Percentiles rank a stretch among this genome's conserved stretches.
phyloP scores from a whole-genome alignment of 306 rosid genomes.

The Acacia confusa region DNA sequence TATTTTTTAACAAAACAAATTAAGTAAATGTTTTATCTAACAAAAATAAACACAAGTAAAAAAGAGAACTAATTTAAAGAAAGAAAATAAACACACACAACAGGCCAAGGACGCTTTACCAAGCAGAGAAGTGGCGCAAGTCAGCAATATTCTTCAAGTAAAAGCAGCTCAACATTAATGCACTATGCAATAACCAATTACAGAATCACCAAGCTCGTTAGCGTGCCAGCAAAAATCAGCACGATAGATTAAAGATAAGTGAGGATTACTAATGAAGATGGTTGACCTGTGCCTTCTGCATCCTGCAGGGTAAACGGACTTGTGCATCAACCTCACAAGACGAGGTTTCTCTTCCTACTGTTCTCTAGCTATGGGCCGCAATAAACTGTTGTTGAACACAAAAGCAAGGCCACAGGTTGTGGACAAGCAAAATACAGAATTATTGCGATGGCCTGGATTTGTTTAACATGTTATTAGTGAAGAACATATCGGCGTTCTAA shows the following conservation, averaged over 20 bases:
- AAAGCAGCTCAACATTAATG: too few species aligned
- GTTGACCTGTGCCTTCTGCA: constrained; percentile 37
- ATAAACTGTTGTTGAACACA: constrained; percentile 31
- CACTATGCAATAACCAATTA: background rate
- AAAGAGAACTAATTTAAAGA: background rate
- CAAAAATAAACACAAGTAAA: background rate
- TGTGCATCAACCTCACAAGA: constrained; percentile 31
- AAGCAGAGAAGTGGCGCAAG: constrained; percentile 33
- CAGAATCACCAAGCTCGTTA: constrained; percentile 16
- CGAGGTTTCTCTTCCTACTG: constrained; percentile 30
- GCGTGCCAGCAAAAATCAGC: constrained; percentile 35
- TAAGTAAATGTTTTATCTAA: background rate
- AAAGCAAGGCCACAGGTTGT: constrained; percentile 29
- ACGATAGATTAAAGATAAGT: constrained; percentile 30
- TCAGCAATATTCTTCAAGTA: constrained; percentile 27
- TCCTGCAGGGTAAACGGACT: constrained; percentile 27
- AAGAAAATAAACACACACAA: background rate
- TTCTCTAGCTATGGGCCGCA: constrained; percentile 15
- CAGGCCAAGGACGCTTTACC: constrained; percentile 17
- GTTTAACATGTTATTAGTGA: constrained; percentile 15
- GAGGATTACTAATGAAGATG: constrained; percentile 18
- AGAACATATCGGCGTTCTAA: constrained; percentile 26
- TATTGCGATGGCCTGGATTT: constrained; percentile 19
- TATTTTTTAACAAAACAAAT: too few species aligned
- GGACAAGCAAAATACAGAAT: constrained; percentile 17